Base-by-base conservation (phyloP, 306 rosid genomes). In the Vigna angularis region DNA sequence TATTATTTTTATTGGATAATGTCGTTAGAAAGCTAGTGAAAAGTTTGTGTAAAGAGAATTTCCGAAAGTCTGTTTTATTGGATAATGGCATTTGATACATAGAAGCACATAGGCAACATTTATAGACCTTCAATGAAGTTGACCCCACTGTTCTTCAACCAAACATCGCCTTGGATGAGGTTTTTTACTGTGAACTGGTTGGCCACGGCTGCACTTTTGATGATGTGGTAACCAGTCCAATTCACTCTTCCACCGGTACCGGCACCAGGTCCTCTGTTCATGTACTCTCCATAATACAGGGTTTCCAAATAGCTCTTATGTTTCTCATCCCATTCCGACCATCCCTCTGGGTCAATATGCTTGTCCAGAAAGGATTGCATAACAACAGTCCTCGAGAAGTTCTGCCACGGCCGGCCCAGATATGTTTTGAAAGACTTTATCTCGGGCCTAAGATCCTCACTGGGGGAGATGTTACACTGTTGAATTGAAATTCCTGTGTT, bases 391-490 rank as follows among this genome's bases (percentile, higher is more conserved):
- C 93, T 88, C 0, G 96, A 90, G 49, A 42, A 90, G 17, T 83
- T 79, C 86, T 89, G 85, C 96, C 96, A 93, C 0, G 96, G 97
- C 0, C 93, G 91, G 12, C 97, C 96, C 73, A 93, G 55, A 42
- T 61, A 93, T 0, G 96, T 72, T 13, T 62, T 51, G 72, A 89
- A 16, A 2, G 88, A 62, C 18, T 75, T 62, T 66, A 81, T 83
- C 0, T 86, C 84, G 9, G 93, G 93, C 82, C 74, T 68, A 0
- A 93, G 84, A 56, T 90, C 96, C 0, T 87, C 38, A 58, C 93
- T 93, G 20, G 97, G 86, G 1, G 38, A 51, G 1, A 89, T 10
- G 0, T 85, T 8, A 10, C 92, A 93, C 7, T 70, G 88, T 20
- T 89, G 92, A 44, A 93, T 83, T 0, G 97, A 90, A 58, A 87